Percentiles rank a stretch among this genome's conserved stretches.
Conservation (phyloP, 306 rosid genomes). For the Astragalus membranaceus region DNA sequence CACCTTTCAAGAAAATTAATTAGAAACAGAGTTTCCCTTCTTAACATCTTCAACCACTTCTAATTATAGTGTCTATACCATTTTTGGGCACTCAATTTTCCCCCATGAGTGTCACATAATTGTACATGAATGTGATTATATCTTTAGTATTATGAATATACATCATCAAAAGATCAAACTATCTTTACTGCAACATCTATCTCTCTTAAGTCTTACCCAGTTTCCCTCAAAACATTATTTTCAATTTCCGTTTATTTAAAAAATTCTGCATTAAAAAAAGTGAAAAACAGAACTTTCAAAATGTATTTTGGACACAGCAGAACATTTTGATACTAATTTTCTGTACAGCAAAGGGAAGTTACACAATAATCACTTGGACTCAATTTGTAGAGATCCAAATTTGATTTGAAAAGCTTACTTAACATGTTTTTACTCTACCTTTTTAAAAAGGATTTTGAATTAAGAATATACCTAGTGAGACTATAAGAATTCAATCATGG, state of each 20-base stretch:
- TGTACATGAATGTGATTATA: conserved; percentile 12
- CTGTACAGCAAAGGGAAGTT: too few relatives aligned
- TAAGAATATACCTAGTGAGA: too few relatives aligned
- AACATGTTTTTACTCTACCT: too few relatives aligned
- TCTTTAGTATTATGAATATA: neutral
- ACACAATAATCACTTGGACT: too few relatives aligned
- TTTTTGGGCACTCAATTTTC: conserved; percentile 15
- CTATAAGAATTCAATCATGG: too few relatives aligned
- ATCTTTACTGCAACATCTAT: neutral
- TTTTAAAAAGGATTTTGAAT: too few relatives aligned
- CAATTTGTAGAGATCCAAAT: too few relatives aligned
- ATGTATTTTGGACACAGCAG: too few relatives aligned
- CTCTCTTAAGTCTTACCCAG: neutral
- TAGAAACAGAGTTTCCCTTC: conserved; percentile 28
- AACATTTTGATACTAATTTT: too few relatives aligned
- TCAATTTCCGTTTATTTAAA: neutral
- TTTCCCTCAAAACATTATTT: conserved; percentile 1
- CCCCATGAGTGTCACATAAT: conserved; percentile 8
- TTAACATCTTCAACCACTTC: conserved; percentile 28
- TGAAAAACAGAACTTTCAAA: too few relatives aligned
- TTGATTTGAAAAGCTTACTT: too few relatives aligned
- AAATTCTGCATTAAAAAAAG: too few relatives aligned
- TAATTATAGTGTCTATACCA: neutral
- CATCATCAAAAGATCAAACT: conserved; percentile 11
- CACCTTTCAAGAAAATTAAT: conserved; percentile 25